phyloP scores from a whole-genome alignment of 2,329 filamentous ascomycete genomes.

The Camillea tinctor region DNA sequence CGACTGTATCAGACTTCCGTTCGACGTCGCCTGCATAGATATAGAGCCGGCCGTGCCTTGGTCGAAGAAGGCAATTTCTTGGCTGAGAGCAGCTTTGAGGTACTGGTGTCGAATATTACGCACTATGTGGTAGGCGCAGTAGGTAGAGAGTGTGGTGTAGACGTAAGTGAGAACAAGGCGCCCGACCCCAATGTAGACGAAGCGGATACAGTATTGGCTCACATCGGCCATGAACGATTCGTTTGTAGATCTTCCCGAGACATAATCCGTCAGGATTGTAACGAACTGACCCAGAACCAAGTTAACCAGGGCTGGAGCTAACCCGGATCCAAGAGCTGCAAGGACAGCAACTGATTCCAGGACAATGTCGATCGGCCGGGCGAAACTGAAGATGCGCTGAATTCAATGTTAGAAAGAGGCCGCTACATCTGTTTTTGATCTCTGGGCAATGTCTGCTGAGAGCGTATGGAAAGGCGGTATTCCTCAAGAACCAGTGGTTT shows the following conservation, averaged over 20 bases:
- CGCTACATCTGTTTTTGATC: no score
- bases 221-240: neutral
- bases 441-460: neutral
- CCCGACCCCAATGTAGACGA: conserved; percentile 28
- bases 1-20: conserved; percentile 41
- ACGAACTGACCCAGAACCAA: neutral
- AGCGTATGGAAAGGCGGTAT: neutral
- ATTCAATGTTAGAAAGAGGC: neutral
- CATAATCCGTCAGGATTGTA: neutral
- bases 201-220: conserved; percentile 2
- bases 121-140: conserved; percentile 43
- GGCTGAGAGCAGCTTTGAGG: conserved; percentile 40
- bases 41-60: conserved; percentile 30
- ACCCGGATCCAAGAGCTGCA: neutral
- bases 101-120: conserved; percentile 40
- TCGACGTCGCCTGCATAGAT: conserved; percentile 41
- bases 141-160: conserved; percentile 37
- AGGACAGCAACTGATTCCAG: neutral
- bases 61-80: conserved; percentile 43
- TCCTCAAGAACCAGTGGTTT: no score
- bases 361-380: neutral
- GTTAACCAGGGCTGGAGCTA: neutral
- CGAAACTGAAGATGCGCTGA: neutral
- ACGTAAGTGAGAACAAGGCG: conserved; percentile 19
- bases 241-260: neutral